Evolutionary conservation across 495 filamentous ascomycete species (phyloP).

Genomic region (Neurospora sp.): DNA sequence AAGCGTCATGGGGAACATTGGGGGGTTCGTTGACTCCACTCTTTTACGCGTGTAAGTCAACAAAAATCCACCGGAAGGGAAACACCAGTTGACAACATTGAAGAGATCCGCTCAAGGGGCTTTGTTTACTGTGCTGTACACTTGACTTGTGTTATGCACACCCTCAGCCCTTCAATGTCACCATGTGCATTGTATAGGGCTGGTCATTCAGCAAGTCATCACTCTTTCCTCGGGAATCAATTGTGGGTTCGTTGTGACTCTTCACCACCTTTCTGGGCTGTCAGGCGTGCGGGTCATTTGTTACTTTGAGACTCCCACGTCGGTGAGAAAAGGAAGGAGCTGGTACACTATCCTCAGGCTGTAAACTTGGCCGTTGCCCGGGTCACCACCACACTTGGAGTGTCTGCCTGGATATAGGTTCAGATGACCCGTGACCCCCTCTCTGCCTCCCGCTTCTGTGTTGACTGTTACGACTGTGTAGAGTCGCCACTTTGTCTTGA

Average conservation of each 20-base stretch:
- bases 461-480: not conserved
- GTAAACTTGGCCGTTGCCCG: not conserved
- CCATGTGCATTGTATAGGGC: constrained; percentile 6
- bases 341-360: not conserved
- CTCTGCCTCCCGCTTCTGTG: not conserved
- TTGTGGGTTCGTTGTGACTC: constrained; percentile 10
- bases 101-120: not conserved
- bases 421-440: not conserved
- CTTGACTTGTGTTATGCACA: not conserved
- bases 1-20: not conserved
- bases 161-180: not conserved
- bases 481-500: not conserved
- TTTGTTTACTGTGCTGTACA: not conserved
- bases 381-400: not conserved
- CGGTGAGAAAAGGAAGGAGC: not conserved
- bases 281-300: constrained; percentile 1
- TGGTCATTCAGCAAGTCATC: constrained; percentile 5
- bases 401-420: not conserved
- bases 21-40: not conserved
- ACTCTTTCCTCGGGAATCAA: not conserved
- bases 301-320: not conserved
- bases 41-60: not conserved
- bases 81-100: not conserved
- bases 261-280: not conserved
- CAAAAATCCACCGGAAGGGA: not conserved